Base-by-base conservation (phyloP, 768 basidiomycete genomes). In the Hygrocybe punicea region DNA sequence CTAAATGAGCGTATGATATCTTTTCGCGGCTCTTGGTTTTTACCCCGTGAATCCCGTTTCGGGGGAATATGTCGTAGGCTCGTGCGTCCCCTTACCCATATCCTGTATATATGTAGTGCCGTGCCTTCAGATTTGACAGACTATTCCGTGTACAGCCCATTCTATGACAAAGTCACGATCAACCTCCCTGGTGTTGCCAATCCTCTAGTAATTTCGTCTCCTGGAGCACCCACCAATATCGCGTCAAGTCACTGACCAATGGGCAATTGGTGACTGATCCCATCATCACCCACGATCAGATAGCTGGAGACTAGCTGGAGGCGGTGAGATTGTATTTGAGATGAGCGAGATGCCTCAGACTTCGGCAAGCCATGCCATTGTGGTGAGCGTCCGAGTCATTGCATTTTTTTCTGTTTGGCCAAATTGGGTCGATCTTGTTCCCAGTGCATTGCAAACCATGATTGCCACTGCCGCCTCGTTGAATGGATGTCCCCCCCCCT, bases 1-100 rank as follows among this genome's bases (percentile, higher is more conserved):
- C 1, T 90, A 93, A 67, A 93, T 93, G 91, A 89, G 87, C 63
- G 87, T 90, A 0, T 93, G 91, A 90, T 92, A 86, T 62, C 78
- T 92, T 13, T 92, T 91, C 72, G 85, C 83, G 50, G 83, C 89
- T 0, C 77, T 93, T 69, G 90, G 91, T 1, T 89, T 93, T 69
- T 93, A 93, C 62, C 89, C 89, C 36, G 89, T 92, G 39, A 86
- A 92, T 65, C 91, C 91, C 0, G 86, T 86, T 0, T 87, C 86
- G 0, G 84, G 81, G 2, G 81, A 83, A 63, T 93, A 92, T 59
- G 76, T 91, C 55, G 76, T 93, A 45, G 91, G 90, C 60, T 83
- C 84, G 87, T 86, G 65, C 40, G 80, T 76, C 33, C 16, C n/a
- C n/a, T n/a, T n/a, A n/a, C n/a, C n/a, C n/a, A n/a, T n/a, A n/a